Evolutionary conservation across 371 early-diverging fungal genomes (phyloP), one percentile per base, ranked within the genome.

Genomic region (Mucor velutinosus): DNA sequence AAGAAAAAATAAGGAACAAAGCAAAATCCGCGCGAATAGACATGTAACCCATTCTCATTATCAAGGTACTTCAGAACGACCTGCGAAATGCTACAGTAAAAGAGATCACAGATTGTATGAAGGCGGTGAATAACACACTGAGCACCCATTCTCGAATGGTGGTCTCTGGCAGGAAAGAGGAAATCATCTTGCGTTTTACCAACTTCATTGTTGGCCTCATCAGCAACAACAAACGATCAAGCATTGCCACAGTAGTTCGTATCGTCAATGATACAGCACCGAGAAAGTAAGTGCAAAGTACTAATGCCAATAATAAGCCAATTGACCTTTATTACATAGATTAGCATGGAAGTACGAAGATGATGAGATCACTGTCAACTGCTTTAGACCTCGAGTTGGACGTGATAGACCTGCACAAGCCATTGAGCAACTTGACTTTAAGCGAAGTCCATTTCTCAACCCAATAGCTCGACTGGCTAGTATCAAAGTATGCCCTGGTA

Each of bases 31-130:
- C 51, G 51, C 51, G 51, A 51, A 23, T 51, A 25, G 53, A 99
- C 93, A 4, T 98, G 30, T 56, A 29, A 23, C 29, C 7, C 2
- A 56, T 32, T 8, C 30, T 97, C 21, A 21, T 7, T 43, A 23
- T 11, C 11, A 51, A 47, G 62, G 19, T 23, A 27, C 55, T 69
- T 15, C 43, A 60, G 43, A 43, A 39, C 19, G 67, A 67, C 60
- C 68, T 72, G 7, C 25, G 41, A 61, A 60, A 33, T 14, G 62
- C 62, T 0, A 72, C 68, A 0, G 39, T 67, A 2, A 72, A 58
- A 43, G 72, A 72, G 19, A 32, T 72, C 2, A 39, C 29, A 0
- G 68, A 67, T 14, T 58, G 68, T 17, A 56, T 72, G 27, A 67
- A 41, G 35, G 61, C 56, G 21, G 19, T 72, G 47, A 72, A 72